Conservation (phyloP, 2,329 filamentous ascomycete species). For the Clonostachys byssicola region DNA sequence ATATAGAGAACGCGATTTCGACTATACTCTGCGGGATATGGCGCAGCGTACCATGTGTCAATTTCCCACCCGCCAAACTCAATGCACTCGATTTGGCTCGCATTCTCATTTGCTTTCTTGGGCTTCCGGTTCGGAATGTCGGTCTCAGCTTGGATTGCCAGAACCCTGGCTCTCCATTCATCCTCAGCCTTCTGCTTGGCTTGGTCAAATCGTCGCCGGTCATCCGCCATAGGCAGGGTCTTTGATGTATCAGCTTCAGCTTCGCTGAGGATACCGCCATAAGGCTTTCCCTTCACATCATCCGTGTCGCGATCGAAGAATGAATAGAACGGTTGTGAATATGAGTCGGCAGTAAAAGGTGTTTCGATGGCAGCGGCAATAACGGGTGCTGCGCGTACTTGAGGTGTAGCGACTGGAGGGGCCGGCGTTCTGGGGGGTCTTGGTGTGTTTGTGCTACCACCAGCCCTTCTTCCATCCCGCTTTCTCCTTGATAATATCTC, state of each 20-base stretch:
- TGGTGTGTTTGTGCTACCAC: not conserved
- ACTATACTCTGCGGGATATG: conserved; percentile 97
- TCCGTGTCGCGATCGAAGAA: conserved; percentile 88
- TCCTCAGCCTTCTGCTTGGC: conserved; percentile 89
- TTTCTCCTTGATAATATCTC: conserved; percentile 27
- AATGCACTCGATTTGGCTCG: conserved; percentile 97
- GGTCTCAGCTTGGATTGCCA: conserved; percentile 57
- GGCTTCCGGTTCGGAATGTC: conserved; percentile 60
- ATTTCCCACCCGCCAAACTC: conserved; percentile 98
- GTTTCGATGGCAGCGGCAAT: conserved; percentile 38
- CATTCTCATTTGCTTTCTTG: conserved; percentile 76
- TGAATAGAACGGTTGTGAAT: conserved; percentile 78
- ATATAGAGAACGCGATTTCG: conserved; percentile 96
- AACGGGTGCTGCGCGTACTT: conserved; percentile 5
- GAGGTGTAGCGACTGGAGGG: not conserved
- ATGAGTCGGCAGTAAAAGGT: conserved; percentile 53
- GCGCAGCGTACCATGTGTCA: conserved; percentile 97
- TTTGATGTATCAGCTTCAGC: conserved; percentile 86
- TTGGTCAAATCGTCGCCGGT: conserved; percentile 83
- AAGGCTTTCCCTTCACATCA: conserved; percentile 87
- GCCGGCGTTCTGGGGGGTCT: conserved; percentile 7
- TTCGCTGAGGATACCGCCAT: conserved; percentile 88
- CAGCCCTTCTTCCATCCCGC: conserved; percentile 20
- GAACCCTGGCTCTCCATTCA: conserved; percentile 72
- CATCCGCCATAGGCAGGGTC: conserved; percentile 75